Evolutionary conservation across 495 filamentous ascomycete species (phyloP).

Genomic region (Lasiosphaeria ovina): DNA sequence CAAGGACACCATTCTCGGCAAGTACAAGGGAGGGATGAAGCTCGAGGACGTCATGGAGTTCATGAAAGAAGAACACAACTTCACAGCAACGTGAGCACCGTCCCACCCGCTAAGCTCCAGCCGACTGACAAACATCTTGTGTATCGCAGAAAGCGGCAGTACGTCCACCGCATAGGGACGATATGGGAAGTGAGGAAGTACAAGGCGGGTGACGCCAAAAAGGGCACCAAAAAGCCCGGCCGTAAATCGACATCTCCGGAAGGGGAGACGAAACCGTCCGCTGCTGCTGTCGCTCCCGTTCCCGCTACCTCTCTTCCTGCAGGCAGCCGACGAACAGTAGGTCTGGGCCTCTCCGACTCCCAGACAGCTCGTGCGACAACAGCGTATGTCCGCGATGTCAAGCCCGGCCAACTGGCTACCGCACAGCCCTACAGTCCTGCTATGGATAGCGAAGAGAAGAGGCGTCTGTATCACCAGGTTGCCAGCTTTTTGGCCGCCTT

Average conservation of each 20-base stretch:
- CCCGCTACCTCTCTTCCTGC: no score
- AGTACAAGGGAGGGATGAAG: constrained; percentile 14
- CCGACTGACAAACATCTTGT: neutral
- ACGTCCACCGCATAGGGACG: constrained; percentile 15
- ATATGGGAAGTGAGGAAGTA: constrained; percentile 24
- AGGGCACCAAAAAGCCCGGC: neutral
- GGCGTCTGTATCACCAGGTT: neutral
- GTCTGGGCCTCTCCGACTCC: neutral
- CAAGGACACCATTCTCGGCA: constrained; percentile 13
- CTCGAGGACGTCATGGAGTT: constrained; percentile 13
- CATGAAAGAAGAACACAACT: constrained; percentile 26
- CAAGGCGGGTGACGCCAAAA: constrained; percentile 5
- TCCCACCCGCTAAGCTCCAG: neutral
- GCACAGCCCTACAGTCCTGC: neutral
- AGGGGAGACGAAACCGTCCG: neutral
- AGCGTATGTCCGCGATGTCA: neutral
- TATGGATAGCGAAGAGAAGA: neutral
- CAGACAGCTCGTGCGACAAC: neutral
- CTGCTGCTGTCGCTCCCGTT: neutral
- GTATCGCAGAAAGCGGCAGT: constrained; percentile 20
- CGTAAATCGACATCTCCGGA: neutral
- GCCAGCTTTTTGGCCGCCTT: constrained; percentile 15
- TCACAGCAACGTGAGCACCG: constrained; percentile 28
- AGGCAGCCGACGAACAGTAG: neutral
- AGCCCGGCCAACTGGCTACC: neutral